Evolutionary conservation across 1,284 basidiomycete species (phyloP).

Genomic region (Austroboletus novae-zelandiae): DNA sequence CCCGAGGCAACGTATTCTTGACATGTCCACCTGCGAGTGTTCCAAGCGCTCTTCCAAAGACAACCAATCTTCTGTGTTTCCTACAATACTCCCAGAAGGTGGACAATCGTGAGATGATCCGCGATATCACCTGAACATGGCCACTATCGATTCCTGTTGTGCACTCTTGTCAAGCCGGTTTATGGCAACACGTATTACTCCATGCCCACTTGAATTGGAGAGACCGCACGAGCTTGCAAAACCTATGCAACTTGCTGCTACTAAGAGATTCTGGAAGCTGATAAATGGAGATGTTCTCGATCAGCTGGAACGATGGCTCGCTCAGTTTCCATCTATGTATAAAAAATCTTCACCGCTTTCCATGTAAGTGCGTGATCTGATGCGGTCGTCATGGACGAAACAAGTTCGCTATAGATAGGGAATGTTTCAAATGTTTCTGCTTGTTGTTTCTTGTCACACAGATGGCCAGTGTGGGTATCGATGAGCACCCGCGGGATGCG

Average conservation of each 20-base stretch:
- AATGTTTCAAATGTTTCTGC: neutral
- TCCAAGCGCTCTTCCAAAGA: neutral
- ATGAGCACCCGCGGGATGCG: neutral
- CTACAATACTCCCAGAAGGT: neutral
- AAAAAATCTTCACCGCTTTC: constrained; percentile 4
- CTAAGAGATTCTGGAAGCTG: neutral
- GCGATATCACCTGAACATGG: neutral
- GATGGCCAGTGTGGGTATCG: constrained; percentile 2
- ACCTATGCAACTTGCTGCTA: constrained; percentile 4
- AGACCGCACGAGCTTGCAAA: constrained; percentile 3
- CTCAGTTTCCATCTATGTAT: constrained; percentile 7
- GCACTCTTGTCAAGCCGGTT: neutral
- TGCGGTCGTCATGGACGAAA: neutral
- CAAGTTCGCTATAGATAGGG: neutral
- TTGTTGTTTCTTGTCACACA: constrained; percentile 5
- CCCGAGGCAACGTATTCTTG: neutral
- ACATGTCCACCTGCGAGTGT: neutral
- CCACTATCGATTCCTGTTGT: neutral
- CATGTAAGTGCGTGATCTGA: neutral
- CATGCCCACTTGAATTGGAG: neutral
- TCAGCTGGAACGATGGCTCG: constrained; percentile 7
- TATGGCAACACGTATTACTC: constrained; percentile 12
- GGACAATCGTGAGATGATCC: neutral
- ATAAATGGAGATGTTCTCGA: constrained; percentile 5
- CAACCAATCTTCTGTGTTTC: neutral